Percentiles rank a stretch among this genome's conserved stretches.
Conservation (phyloP, 2,329 filamentous ascomycete species). For the Ophiostoma sp. region DNA sequence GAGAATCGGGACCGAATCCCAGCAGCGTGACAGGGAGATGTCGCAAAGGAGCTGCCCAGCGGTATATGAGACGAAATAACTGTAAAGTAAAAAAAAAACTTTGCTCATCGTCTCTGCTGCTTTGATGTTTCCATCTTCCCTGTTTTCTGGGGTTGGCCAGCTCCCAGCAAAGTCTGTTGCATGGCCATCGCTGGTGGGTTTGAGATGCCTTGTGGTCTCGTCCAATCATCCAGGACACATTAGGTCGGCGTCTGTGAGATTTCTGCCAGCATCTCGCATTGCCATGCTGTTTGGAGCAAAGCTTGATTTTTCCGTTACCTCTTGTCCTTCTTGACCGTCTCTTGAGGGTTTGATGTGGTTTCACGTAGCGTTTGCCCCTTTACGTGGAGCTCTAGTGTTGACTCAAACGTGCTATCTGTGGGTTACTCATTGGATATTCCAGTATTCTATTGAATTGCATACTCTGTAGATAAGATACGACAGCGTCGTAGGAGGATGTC, state of each 20-base stretch:
- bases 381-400: background rate
- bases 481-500: too few species aligned
- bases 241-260: background rate
- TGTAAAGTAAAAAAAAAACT: background rate
- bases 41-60: background rate
- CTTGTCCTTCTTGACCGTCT: background rate
- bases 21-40: background rate
- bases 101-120: constrained; percentile 4
- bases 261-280: background rate
- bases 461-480: too few species aligned
- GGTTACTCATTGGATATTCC: background rate
- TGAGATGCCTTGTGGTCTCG: background rate
- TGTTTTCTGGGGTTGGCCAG: background rate
- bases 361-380: background rate
- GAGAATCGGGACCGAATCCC: background rate
- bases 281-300: background rate
- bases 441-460: too few species aligned
- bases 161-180: background rate
- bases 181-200: background rate
- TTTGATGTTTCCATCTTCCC: constrained; percentile 1
- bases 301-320: background rate
- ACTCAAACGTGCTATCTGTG: background rate
- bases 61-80: constrained; percentile 12
- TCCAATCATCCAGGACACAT: background rate
- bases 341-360: background rate